Percentiles rank a stretch among this genome's conserved stretches.
Evolutionary conservation across 2,329 filamentous ascomycete species (phyloP).

Genomic region (Aspergillus phoenicis): DNA sequence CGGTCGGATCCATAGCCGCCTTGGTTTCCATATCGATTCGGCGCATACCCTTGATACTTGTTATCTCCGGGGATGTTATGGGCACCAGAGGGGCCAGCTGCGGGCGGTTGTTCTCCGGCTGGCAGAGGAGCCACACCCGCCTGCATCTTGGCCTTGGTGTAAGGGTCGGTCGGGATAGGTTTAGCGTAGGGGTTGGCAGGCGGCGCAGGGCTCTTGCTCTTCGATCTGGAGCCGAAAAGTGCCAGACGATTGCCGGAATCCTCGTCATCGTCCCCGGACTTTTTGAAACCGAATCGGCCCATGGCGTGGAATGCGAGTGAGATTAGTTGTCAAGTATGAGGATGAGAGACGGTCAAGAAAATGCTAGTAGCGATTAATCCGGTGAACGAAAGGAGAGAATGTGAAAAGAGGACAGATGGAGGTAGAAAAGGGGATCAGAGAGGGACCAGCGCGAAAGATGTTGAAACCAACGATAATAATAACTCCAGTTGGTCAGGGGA

Average conservation of each 20-base stretch:
- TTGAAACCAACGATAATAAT: constrained; percentile 14
- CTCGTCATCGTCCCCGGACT: constrained; percentile 53
- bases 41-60: constrained; percentile 48
- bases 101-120: constrained; percentile 33
- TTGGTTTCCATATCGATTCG: constrained; percentile 56
- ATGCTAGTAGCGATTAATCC: background rate
- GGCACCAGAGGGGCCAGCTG: constrained; percentile 26
- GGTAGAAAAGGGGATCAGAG: constrained; percentile 12
- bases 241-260: constrained; percentile 55
- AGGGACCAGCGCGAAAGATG: constrained; percentile 12
- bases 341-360: constrained; percentile 7
- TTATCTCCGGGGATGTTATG: constrained; percentile 38
- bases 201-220: constrained; percentile 56
- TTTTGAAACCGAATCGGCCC: constrained; percentile 51
- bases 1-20: constrained; percentile 56
- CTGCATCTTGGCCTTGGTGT: constrained; percentile 53
- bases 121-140: constrained; percentile 44
- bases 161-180: constrained; percentile 56
- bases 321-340: background rate
- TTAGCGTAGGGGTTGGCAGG: constrained; percentile 61
- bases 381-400: background rate
- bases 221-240: constrained; percentile 61
- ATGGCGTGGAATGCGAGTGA: constrained; percentile 21
- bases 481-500: constrained; percentile 29
- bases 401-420: constrained; percentile 15